Evolutionary conservation across 768 basidiomycete genomes (phyloP).

Genomic region (Chalciporus sphaerocephalus): DNA sequence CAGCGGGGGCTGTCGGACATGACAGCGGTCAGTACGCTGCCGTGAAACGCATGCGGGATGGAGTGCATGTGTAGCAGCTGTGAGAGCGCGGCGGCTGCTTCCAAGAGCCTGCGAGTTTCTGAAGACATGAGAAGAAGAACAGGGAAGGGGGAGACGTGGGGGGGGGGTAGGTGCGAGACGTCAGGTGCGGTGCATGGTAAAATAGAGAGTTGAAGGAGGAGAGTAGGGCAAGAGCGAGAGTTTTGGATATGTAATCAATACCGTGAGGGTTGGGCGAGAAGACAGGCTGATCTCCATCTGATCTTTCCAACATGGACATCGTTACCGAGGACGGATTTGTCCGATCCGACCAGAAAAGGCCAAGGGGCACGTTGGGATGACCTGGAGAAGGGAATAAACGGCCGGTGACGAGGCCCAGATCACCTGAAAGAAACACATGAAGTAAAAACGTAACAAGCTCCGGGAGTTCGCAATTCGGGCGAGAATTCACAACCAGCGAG

Average conservation of each 20-base stretch:
- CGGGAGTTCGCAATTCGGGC: not conserved
- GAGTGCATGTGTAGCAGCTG: constrained; percentile 48
- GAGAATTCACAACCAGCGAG: no score
- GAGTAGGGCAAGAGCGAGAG: constrained; percentile 36
- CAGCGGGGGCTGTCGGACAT: constrained; percentile 60
- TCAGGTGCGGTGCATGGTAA: constrained; percentile 53
- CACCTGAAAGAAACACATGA: constrained; percentile 8
- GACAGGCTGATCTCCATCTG: constrained; percentile 31
- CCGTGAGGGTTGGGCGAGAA: constrained; percentile 43
- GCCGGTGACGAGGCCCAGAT: constrained; percentile 3
- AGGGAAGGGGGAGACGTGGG: constrained; percentile 18
- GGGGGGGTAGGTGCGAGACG: constrained; percentile 28
- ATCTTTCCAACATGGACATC: constrained; percentile 13
- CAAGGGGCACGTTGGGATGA: constrained; percentile 4
- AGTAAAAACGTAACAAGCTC: constrained; percentile 10
- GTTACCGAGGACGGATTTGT: constrained; percentile 26
- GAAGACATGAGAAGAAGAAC: constrained; percentile 44
- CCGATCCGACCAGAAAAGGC: constrained; percentile 19
- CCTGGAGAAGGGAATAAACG: constrained; percentile 1
- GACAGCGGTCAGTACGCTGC: constrained; percentile 65
- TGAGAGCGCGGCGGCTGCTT: constrained; percentile 75
- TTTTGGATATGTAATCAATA: constrained; percentile 49
- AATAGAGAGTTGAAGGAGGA: constrained; percentile 39
- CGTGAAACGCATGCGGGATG: constrained; percentile 80
- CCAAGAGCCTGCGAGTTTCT: constrained; percentile 69